Base-by-base conservation (phyloP, 2,329 filamentous ascomycete genomes). In the Aureobasidium sp. region DNA sequence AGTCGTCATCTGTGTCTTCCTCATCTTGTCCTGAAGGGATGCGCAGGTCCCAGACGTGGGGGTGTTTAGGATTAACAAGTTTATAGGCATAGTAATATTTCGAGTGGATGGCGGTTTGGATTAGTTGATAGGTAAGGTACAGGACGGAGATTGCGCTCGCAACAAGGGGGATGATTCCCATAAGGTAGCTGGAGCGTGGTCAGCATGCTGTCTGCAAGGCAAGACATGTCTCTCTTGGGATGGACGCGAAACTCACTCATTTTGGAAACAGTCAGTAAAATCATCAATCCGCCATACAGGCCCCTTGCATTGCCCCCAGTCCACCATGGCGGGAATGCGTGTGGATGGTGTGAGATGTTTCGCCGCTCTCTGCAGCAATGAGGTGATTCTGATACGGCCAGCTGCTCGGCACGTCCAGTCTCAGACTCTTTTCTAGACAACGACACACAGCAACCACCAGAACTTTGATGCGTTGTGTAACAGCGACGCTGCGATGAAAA, bases 81-180 rank as follows among this genome's bases (percentile, higher is more conserved):
- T 78, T 75, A 72, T 90, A 89, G 45, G 74, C 74, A 58, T 76
- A 69, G 57, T 71, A 65, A 63, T 74, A 74, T 70, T 76, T 79
- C 67, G 75, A 73, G 60, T 73, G 71, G 58, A 77, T 67, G 57
- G 74, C 73, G 54, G 77, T 78, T 56, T 75, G 73, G 58, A 81
- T 67, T 61, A 78, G 72, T 64, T 84, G 81, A 61, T 78, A 65
- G 17, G 78, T 61, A 54, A 95, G 78, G 60, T 83, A 76, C 49
- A 86, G 66, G 59, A 90, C 67, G 6, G 93, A 97, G 22, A 86
- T 61, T 58, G 71, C 78, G 68, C 90, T 80, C 55, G 85, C 76
- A 57, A 84, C 71, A 56, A 93, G 74, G 52, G 93, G 93, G 52
- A 97, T 77, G 41, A 95, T 74, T 56, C 88, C 81, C 69, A 88